phyloP scores from a whole-genome alignment of 768 basidiomycete genomes.

The Rhizopogon vinicolor region DNA sequence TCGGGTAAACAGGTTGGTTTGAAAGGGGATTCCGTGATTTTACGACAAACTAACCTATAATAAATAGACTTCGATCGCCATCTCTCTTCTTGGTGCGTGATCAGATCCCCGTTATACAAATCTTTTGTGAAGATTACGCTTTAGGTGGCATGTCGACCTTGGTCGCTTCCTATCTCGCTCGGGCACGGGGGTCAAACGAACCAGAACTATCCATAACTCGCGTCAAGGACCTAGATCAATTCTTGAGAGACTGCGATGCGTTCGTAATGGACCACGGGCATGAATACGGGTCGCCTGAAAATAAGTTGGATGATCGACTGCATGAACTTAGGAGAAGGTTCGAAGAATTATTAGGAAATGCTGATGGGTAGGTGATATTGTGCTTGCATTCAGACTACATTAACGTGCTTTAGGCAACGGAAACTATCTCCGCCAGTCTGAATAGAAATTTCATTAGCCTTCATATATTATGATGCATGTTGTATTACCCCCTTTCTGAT shows the following conservation, averaged over 20 bases:
- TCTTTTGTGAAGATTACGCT: not conserved
- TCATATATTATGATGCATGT: not conserved
- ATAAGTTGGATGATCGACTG: constrained; percentile 8
- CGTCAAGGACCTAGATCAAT: constrained; percentile 60
- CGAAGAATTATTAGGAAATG: constrained; percentile 25
- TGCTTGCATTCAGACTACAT: not conserved
- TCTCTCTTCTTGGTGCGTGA: constrained; percentile 34
- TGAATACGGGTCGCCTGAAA: constrained; percentile 8
- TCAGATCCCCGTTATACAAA: not conserved
- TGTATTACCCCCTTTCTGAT: no score
- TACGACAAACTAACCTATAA: not conserved
- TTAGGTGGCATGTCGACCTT: constrained; percentile 63
- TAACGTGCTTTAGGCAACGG: constrained; percentile 11
- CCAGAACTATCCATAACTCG: constrained; percentile 58
- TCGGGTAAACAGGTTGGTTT: constrained; percentile 35
- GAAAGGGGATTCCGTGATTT: not conserved
- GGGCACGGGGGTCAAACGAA: constrained; percentile 63
- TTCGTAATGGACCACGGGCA: constrained; percentile 58
- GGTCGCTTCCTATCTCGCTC: constrained; percentile 69
- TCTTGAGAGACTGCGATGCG: constrained; percentile 55
- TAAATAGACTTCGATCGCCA: constrained; percentile 31
- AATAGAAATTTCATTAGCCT: not conserved
- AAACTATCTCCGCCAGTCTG: constrained; percentile 14
- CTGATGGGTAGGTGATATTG: constrained; percentile 14
- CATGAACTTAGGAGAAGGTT: constrained; percentile 15